Conservation (phyloP, 1,139 yeast species). For the Groenewaldozyma sp. region DNA sequence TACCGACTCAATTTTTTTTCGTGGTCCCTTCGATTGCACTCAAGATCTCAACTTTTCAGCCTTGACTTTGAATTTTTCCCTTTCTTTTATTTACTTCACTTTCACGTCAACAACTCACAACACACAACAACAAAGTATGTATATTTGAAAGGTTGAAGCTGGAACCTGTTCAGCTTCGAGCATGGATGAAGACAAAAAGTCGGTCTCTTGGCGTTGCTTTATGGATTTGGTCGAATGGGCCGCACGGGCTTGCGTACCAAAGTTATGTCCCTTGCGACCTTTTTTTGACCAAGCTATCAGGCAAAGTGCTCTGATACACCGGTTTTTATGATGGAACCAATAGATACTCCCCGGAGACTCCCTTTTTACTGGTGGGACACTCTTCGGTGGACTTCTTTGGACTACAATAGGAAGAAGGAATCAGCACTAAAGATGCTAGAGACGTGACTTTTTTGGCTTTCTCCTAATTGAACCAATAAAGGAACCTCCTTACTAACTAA, state of each 20-base stretch:
- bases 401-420: no score
- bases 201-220: conserved; percentile 20
- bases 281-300: not conserved
- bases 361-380: not conserved
- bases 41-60: not conserved
- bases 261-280: not conserved
- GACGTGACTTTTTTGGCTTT: no score
- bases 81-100: no score
- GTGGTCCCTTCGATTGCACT: no score
- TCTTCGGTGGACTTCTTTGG: not conserved
- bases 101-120: no score
- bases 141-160: no score
- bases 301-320: conserved; percentile 21
- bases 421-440: no score
- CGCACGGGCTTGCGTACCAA: not conserved
- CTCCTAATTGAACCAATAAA: no score
- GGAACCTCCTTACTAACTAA: conserved; percentile 6
- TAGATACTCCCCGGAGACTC: conserved; percentile 1
- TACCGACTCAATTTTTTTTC: conserved; percentile 6
- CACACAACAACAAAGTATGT: conserved; percentile 3
- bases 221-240: conserved; percentile 3
- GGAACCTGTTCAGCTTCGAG: no score
- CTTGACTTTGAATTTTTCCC: no score
- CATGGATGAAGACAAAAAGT: conserved; percentile 10
- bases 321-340: no score